Evolutionary conservation across 2,329 filamentous ascomycete species (phyloP).

Genomic region (Onygenales sp.): DNA sequence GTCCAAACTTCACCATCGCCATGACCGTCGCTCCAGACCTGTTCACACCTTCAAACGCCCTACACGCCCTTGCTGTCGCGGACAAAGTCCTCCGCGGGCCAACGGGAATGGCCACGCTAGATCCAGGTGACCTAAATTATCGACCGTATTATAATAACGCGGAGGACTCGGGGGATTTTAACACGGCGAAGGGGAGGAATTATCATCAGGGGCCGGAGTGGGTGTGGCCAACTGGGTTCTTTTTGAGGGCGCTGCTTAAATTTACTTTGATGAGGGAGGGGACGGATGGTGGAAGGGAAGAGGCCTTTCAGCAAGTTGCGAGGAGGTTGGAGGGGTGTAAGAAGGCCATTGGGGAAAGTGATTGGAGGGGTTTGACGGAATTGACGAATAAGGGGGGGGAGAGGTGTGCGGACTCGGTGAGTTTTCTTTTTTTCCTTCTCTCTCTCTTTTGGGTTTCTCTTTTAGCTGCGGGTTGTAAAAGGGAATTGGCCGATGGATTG

Average conservation of each 20-base stretch:
- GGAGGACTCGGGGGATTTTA: constrained; percentile 84
- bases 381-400: constrained; percentile 84
- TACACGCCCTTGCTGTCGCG: constrained; percentile 68
- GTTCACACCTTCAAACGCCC: constrained; percentile 69
- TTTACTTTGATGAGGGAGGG: constrained; percentile 59
- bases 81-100: constrained; percentile 76
- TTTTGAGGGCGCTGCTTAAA: constrained; percentile 79
- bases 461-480: constrained; percentile 2
- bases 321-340: constrained; percentile 74
- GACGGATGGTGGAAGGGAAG: constrained; percentile 43
- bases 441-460: not conserved
- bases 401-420: constrained; percentile 77
- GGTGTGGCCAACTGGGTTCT: constrained; percentile 96
- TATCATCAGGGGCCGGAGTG: constrained; percentile 98
- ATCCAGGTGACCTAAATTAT: constrained; percentile 87
- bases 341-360: constrained; percentile 65
- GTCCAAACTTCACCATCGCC: constrained; percentile 86
- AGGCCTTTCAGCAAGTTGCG: constrained; percentile 93
- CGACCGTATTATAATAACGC: constrained; percentile 90
- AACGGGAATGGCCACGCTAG: constrained; percentile 89
- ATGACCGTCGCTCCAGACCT: constrained; percentile 90
- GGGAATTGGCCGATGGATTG: not conserved
- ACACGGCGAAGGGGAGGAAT: constrained; percentile 87
- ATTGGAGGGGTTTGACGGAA: constrained; percentile 87
- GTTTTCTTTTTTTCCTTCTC: constrained; percentile 25